phyloP scores from a whole-genome alignment of 257 asterid genomes.

The Euphrasia confusa region DNA sequence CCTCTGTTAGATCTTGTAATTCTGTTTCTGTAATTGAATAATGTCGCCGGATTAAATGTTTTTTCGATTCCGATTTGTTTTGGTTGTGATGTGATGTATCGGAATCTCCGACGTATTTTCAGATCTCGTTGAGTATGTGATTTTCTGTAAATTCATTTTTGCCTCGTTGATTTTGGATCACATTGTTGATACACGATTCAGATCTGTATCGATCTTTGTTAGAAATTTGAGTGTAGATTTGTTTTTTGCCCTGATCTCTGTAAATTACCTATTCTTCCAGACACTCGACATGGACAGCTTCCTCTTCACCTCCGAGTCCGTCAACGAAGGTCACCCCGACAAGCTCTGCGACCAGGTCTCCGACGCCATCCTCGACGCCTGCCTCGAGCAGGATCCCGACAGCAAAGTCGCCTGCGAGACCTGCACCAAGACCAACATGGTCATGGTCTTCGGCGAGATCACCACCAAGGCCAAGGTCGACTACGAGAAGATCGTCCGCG shows the following conservation, averaged over 20 bases:
- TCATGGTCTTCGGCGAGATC: slow-evolving; percentile 67
- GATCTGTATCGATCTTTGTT: slow-evolving; percentile 11
- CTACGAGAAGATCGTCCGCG: slow-evolving; percentile 66
- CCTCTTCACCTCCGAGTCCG: slow-evolving; percentile 61
- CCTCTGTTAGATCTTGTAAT: slow-evolving; percentile 23
- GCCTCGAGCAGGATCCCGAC: slow-evolving; percentile 65
- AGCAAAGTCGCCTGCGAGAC: slow-evolving; percentile 75
- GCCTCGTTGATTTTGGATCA: slow-evolving; percentile 5
- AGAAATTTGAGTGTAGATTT: too few relatives aligned
- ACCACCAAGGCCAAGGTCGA: slow-evolving; percentile 58
- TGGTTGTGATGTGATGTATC: not conserved
- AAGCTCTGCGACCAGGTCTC: slow-evolving; percentile 75
- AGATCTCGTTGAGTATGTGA: not conserved
- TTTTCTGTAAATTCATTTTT: too few relatives aligned
- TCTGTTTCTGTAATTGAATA: too few relatives aligned
- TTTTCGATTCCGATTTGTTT: not conserved
- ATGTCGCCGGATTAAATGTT: not conserved
- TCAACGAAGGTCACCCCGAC: slow-evolving; percentile 74
- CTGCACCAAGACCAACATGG: slow-evolving; percentile 59
- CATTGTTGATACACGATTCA: not conserved
- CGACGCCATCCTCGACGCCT: slow-evolving; percentile 63
- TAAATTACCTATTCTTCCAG: slow-evolving; percentile 16
- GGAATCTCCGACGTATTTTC: not conserved
- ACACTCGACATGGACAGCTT: slow-evolving; percentile 40
- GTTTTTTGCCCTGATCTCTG: too few relatives aligned